These are phyloP conservation scores for Neoboletus subvelutipes DNA, from an alignment of 768 basidiomycete genomes.

Conservation along the genomic window DNA sequence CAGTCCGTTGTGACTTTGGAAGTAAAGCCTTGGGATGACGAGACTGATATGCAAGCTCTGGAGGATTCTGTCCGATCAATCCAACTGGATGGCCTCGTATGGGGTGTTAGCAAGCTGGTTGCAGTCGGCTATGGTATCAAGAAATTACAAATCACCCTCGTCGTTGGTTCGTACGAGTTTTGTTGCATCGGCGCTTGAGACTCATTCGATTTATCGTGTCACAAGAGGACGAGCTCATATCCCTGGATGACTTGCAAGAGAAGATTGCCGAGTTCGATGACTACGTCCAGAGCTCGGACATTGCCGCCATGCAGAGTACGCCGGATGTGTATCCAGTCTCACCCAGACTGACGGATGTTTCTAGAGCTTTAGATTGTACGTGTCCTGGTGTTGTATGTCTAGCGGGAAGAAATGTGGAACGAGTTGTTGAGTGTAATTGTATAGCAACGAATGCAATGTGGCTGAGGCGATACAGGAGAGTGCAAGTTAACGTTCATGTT, in stretches of 20 bases:
- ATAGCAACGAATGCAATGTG: not conserved
- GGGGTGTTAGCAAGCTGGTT: conserved; percentile 93
- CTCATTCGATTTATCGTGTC: not conserved
- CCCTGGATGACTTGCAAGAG: conserved; percentile 91
- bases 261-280: conserved; percentile 83
- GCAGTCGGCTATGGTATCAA: conserved; percentile 91
- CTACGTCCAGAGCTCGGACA: conserved; percentile 86
- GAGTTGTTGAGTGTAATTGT: conserved; percentile 5
- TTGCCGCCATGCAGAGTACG: conserved; percentile 92
- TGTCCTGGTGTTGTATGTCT: conserved; percentile 1
- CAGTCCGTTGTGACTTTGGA: conserved; percentile 98
- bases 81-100: conserved; percentile 86
- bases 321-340: not conserved
- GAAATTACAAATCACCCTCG: conserved; percentile 81
- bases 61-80: conserved; percentile 85
- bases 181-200: not conserved
- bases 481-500: not conserved
- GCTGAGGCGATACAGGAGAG: conserved; percentile 1
- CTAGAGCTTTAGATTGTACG: conserved; percentile 22
- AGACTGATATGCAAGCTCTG: conserved; percentile 92
- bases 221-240: conserved; percentile 93
- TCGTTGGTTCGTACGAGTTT: conserved; percentile 44
- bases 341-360: conserved; percentile 3
- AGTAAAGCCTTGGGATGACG: conserved; percentile 99
- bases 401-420: conserved; percentile 3